Conservation (phyloP, 1,139 yeast species). For the Taiozyma onychis region DNA sequence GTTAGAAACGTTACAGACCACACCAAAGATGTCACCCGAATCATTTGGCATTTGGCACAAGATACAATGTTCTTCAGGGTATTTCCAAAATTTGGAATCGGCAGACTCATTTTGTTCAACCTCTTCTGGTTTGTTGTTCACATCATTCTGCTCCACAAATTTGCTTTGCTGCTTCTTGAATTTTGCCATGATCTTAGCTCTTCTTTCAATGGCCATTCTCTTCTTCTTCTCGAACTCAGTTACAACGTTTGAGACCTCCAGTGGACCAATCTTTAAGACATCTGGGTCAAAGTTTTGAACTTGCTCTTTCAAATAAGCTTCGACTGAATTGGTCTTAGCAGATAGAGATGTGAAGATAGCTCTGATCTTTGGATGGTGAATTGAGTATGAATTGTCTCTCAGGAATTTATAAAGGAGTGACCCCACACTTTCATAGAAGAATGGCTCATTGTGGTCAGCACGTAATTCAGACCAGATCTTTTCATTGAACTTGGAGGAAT, state of each 20-base stretch:
- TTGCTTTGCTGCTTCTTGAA: constrained; percentile 71
- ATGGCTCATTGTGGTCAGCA: constrained; percentile 34
- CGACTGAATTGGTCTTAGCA: constrained; percentile 23
- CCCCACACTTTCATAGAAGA: constrained; percentile 37
- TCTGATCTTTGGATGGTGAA: constrained; percentile 47
- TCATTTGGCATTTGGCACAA: constrained; percentile 81
- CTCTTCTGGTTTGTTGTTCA: constrained; percentile 36
- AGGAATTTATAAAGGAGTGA: constrained; percentile 40
- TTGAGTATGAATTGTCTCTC: constrained; percentile 33
- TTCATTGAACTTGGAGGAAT: constrained; percentile 15
- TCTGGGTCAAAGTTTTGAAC: constrained; percentile 27
- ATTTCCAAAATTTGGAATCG: constrained; percentile 47
- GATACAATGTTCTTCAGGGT: constrained; percentile 78
- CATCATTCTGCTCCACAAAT: constrained; percentile 50
- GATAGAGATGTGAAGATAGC: constrained; percentile 42
- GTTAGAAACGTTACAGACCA: constrained; percentile 53
- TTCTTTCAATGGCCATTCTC: constrained; percentile 65
- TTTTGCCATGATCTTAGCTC: constrained; percentile 67
- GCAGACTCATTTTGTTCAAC: background rate
- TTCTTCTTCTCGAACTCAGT: constrained; percentile 56
- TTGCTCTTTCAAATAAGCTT: constrained; percentile 28
- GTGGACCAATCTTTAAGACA: constrained; percentile 16
- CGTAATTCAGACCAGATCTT: constrained; percentile 31
- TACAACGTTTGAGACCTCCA: constrained; percentile 15
- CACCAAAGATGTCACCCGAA: constrained; percentile 70